Conservation (phyloP, 768 basidiomycete species). For the Tricholoma bakamatsutake region DNA sequence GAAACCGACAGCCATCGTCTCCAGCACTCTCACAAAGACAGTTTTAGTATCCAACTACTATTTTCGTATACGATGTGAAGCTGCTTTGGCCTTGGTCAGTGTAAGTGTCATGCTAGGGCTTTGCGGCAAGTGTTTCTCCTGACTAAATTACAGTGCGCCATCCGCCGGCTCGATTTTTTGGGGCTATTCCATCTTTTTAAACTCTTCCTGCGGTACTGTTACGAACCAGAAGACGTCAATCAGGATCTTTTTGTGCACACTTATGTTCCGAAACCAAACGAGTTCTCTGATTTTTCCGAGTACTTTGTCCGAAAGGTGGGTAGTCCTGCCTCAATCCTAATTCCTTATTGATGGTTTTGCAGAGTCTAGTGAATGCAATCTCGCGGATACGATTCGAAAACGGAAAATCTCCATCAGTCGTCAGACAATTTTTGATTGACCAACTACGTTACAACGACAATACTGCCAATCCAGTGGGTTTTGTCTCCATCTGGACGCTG, state of each 20-base stretch:
- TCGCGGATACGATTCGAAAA: conserved; percentile 83
- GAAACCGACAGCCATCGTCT: conserved; percentile 79
- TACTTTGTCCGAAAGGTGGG: conserved; percentile 93
- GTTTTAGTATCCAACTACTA: conserved; percentile 94
- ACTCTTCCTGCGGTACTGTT: conserved; percentile 85
- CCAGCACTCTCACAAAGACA: conserved; percentile 88
- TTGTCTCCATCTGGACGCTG: background rate
- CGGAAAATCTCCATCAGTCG: conserved; percentile 80
- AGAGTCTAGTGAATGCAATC: conserved; percentile 79
- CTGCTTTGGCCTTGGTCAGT: conserved; percentile 75
- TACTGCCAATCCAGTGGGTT: conserved; percentile 75
- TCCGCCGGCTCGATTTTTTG: conserved; percentile 74
- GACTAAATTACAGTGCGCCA: conserved; percentile 60
- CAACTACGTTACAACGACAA: conserved; percentile 96
- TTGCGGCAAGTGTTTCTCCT: conserved; percentile 6
- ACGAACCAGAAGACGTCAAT: conserved; percentile 76
- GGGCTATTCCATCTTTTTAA: conserved; percentile 96
- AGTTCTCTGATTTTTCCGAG: conserved; percentile 86
- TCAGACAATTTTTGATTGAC: conserved; percentile 85
- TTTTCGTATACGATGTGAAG: conserved; percentile 93
- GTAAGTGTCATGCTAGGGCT: conserved; percentile 38
- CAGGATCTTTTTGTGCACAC: conserved; percentile 83
- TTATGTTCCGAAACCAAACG: conserved; percentile 93
- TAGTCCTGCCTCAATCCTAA: conserved; percentile 1
- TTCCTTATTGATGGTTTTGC: conserved; percentile 5